Evolutionary conservation across 495 filamentous ascomycete genomes (phyloP), one percentile per base, ranked within the genome.

Genomic region (Lindgomyces ingoldianus): DNA sequence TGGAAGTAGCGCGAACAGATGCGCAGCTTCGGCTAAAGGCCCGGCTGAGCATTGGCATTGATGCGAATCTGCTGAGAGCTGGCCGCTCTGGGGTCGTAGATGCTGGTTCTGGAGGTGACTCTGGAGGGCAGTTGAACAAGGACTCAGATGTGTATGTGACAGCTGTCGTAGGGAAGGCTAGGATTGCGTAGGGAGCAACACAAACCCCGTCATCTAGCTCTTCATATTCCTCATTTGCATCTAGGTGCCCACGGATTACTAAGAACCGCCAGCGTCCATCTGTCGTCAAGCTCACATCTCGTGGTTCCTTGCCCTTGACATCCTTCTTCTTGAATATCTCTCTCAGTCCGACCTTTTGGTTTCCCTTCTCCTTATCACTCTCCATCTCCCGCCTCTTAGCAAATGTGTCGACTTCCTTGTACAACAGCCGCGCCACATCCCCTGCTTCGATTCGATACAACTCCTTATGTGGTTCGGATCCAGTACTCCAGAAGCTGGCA

Each of bases 401-500:
- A 30, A 65, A 60, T 3, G 56, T 55, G 21, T 65, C 55, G 22
- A 65, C 62, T 26, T 59, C 62, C 18, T 26, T 45, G 29, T 47
- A 53, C 8, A 16, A 11, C 1, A 65, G 19, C 11, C 10, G 8
- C 30, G 25, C 19, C 8, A 65, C 55, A 30, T 65, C 55, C 10
- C 45, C 55, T 8, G 47, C 44, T 10, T 27, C 46, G 36, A 65
- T 22, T 14, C 22, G 19, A 10, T 25, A 21, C 1, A 65, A 21
- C 26, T 65, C 62, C 3, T 27, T 22, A 11, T 49, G 62, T 18
- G 55, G 18, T 22, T 52, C 45, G 14, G 14, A 44, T 4, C 46
- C 36, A 1, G 48, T 60, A 14, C 30, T 24, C 54, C 55, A 65
- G 55, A 65, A 65, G 21, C 54, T 60, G 27, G 58, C 14, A n/a